Conservation (phyloP, 208 protist species). For the Angomonas ambiguus region DNA sequence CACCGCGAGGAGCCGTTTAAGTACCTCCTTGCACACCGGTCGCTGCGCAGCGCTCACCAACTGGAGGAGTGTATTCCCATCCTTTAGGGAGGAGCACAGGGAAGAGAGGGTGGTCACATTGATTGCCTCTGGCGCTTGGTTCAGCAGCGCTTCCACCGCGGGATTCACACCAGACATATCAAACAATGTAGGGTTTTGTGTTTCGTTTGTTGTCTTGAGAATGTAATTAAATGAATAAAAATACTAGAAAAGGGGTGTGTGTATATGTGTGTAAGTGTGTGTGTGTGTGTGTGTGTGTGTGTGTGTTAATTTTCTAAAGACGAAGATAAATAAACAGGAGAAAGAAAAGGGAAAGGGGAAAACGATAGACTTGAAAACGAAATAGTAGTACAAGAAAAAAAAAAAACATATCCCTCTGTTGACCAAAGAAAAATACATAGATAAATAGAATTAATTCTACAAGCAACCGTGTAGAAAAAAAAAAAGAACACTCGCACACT, state of each 20-base stretch:
- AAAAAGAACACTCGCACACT: constrained; percentile 6
- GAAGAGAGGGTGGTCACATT: constrained; percentile 54
- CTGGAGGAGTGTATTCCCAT: constrained; percentile 19
- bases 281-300: constrained; percentile 7
- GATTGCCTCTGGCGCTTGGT: constrained; percentile 17
- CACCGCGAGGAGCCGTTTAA: constrained; percentile 36
- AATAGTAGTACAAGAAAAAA: no score
- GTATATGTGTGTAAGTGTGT: constrained; percentile 6
- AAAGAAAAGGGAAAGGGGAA: constrained; percentile 6
- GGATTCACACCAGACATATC: background rate
- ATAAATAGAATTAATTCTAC: no score
- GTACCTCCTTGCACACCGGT: constrained; percentile 24
- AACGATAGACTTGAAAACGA: no score
- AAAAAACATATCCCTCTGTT: constrained; percentile 5
- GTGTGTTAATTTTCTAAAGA: background rate
- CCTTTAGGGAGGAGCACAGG: constrained; percentile 40
- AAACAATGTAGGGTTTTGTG: background rate
- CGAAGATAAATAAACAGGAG: no score
- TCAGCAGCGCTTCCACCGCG: constrained; percentile 1
- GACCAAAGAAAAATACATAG: background rate
- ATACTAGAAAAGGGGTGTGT: background rate
- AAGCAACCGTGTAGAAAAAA: constrained; percentile 1
- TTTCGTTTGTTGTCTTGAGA: no score
- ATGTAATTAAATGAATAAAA: constrained; percentile 8
- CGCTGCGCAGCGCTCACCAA: constrained; percentile 17